Evolutionary conservation across 805 yeast species (phyloP), one percentile per base, ranked within the genome.

Genomic region (Starmerella apis): DNA sequence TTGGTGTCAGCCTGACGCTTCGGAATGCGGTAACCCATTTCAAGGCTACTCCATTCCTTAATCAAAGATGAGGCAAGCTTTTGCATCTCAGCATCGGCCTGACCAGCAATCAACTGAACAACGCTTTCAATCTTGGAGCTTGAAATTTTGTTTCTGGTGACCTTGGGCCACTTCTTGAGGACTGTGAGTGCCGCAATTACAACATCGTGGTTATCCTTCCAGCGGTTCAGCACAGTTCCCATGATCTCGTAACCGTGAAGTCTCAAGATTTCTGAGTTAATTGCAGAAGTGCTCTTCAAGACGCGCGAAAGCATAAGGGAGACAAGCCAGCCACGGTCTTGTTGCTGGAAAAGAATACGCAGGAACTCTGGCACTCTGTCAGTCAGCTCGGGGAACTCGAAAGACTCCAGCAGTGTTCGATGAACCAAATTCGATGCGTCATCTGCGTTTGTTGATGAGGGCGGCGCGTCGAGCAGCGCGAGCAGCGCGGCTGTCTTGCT

Each of bases 211-310:
- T 73, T 73, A 11, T 62, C 59, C 2, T 55, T 57, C 60, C 70
- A 72, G 20, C 70, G 63, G 47, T 64, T 62, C 47, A 87, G 61
- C 4, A 85, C 67, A 13, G 79, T 75, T 14, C 83, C 76, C 47
- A 88, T 70, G 18, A 92, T 80, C 61, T 81, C 81, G 65, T 86
- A 84, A 11, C 97, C 98, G 64, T 88, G 98, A 61, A 86, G 72
- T 53, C 80, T 75, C 59, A 86, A 77, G 38, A 88, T 77, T 28
- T 75, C 73, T 13, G 73, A 65, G 48, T 83, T 77, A 25, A 83
- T 69, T 4, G 65, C 64, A 2, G 70, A 68, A 38, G 75, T 79
- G 4, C 85, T 72, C 32, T 77, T 63, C 51, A 73, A 71, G 25
- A 84, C 73, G 55, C 97, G 75, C 57, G 77, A 79, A 37, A 90